Conservation (phyloP, 2,329 filamentous ascomycete genomes). For the Neofusicoccum sp. region DNA sequence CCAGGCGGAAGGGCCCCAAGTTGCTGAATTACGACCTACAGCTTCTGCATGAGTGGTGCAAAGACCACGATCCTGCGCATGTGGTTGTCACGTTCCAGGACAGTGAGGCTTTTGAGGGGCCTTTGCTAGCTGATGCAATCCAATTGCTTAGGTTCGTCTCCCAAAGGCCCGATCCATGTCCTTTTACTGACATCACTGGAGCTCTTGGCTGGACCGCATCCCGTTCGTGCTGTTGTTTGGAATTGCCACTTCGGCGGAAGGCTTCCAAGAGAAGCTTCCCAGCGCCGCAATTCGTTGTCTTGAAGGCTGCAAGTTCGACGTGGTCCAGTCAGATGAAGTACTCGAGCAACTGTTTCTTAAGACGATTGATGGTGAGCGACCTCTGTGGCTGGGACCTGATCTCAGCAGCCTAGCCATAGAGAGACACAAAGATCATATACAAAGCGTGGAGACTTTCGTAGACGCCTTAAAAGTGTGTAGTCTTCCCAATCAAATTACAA, state of each 20-base stretch:
- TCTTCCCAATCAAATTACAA: background rate
- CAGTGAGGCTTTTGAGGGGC: slow-evolving; percentile 75
- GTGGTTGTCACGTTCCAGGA: slow-evolving; percentile 76
- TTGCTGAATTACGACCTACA: slow-evolving; percentile 78
- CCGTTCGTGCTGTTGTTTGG: slow-evolving; percentile 76
- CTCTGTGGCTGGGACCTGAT: slow-evolving; percentile 62
- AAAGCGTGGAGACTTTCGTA: slow-evolving; percentile 70
- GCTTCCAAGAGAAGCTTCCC: slow-evolving; percentile 71
- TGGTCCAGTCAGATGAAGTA: slow-evolving; percentile 68
- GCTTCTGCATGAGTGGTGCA: slow-evolving; percentile 62
- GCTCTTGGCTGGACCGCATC: slow-evolving; percentile 71
- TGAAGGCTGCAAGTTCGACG: slow-evolving; percentile 71
- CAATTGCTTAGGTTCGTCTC: slow-evolving; percentile 62
- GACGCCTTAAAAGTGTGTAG: slow-evolving; percentile 63
- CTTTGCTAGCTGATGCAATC: slow-evolving; percentile 69
- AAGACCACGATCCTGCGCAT: slow-evolving; percentile 53
- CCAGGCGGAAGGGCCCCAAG: slow-evolving; percentile 54
- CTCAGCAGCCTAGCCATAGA: slow-evolving; percentile 65
- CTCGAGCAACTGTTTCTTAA: slow-evolving; percentile 70
- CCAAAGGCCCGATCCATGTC: background rate
- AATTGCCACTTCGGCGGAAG: slow-evolving; percentile 76
- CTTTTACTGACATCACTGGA: slow-evolving; percentile 29
- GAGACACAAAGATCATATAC: slow-evolving; percentile 73
- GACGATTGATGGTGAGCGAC: slow-evolving; percentile 59
- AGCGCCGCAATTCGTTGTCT: slow-evolving; percentile 67